These are phyloP conservation scores for Micractinium sp. DNA, from an alignment of 139 green algal genomes.

Conservation along the genomic window DNA sequence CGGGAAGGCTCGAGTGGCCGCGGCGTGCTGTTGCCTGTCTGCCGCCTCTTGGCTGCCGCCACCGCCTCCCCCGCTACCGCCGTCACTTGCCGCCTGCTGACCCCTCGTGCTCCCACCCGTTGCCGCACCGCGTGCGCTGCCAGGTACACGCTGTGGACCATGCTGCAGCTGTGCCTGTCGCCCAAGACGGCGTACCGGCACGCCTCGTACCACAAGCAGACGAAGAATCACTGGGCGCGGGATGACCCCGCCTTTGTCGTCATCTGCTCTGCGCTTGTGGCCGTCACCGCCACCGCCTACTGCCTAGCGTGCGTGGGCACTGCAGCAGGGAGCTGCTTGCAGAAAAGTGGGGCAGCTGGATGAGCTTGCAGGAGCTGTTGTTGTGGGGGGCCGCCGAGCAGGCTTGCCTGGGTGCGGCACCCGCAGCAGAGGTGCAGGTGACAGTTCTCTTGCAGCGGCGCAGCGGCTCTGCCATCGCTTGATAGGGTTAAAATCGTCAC, in stretches of 20 bases:
- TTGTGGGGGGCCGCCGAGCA: too few relatives aligned
- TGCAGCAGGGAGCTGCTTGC: not conserved
- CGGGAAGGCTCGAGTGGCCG: not conserved
- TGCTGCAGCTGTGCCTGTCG: conserved; percentile 91
- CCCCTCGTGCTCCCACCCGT: not conserved
- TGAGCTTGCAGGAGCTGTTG: not conserved
- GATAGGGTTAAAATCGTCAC: too few relatives aligned
- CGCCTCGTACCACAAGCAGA: conserved; percentile 97
- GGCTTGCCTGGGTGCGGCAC: not conserved
- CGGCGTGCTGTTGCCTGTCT: not conserved
- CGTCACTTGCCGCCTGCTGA: not conserved
- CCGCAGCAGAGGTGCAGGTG: not conserved
- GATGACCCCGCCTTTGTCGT: conserved; percentile 97
- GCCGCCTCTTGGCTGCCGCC: not conserved
- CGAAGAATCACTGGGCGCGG: conserved; percentile 96
- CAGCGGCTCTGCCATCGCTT: too few relatives aligned
- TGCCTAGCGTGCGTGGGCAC: conserved; percentile 76
- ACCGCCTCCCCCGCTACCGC: not conserved
- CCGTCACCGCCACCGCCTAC: conserved; percentile 75
- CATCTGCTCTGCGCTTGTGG: conserved; percentile 78
- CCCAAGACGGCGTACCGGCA: conserved; percentile 97
- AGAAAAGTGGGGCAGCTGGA: not conserved
- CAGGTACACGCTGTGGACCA: conserved; percentile 96
- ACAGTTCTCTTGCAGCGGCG: too few relatives aligned
- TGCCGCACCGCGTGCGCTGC: not conserved